These are phyloP conservation scores for Aspergillus neoniger DNA, from an alignment of 2,329 filamentous ascomycete species.

Conservation along the genomic window DNA sequence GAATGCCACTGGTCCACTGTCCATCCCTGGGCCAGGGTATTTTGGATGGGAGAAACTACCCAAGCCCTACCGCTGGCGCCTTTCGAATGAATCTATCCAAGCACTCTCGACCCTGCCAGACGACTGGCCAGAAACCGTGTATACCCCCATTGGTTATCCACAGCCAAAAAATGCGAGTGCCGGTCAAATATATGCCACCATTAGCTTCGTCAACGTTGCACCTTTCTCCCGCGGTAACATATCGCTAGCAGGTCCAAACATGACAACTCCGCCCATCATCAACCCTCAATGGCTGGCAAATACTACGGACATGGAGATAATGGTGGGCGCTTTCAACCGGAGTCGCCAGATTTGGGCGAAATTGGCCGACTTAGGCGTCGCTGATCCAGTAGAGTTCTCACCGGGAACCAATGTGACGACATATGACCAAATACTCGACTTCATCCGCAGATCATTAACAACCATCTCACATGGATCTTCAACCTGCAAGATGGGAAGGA, in stretches of 20 bases:
- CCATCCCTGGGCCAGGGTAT: constrained; percentile 27
- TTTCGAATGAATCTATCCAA: constrained; percentile 16
- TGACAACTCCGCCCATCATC: constrained; percentile 20
- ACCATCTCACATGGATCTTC: constrained; percentile 37
- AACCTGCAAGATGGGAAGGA: constrained; percentile 43
- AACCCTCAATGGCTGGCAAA: constrained; percentile 20
- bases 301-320: constrained; percentile 45
- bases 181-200: constrained; percentile 19
- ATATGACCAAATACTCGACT: constrained; percentile 44
- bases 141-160: background rate
- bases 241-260: constrained; percentile 17
- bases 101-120: constrained; percentile 25
- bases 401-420: constrained; percentile 40
- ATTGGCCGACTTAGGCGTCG: constrained; percentile 26
- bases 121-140: constrained; percentile 40
- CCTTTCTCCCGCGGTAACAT: constrained; percentile 20
- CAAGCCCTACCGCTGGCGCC: constrained; percentile 19
- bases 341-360: constrained; percentile 38
- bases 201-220: constrained; percentile 15
- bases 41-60: constrained; percentile 35
- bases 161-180: constrained; percentile 26
- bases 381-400: constrained; percentile 34
- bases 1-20: constrained; percentile 27
- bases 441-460: constrained; percentile 24
- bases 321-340: constrained; percentile 45